These are phyloP conservation scores for Suillus ampliporus DNA, from an alignment of 768 basidiomycete species.

Conservation along the genomic window DNA sequence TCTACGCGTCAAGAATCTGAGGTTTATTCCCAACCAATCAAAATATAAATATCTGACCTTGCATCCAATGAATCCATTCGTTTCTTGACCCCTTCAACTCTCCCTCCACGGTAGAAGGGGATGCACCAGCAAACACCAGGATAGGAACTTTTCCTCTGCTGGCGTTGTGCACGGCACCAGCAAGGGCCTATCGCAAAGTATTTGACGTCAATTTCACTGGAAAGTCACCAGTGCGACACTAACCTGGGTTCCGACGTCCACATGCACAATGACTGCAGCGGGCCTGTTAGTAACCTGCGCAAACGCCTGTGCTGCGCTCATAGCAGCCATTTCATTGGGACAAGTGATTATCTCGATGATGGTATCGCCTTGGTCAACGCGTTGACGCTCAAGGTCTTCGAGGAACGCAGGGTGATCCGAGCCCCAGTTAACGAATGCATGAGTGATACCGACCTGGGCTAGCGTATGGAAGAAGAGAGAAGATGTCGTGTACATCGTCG, in stretches of 20 bases:
- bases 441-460: conserved; percentile 61
- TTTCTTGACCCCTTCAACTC: conserved; percentile 69
- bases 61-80: conserved; percentile 77
- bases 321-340: conserved; percentile 79
- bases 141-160: conserved; percentile 65
- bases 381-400: conserved; percentile 69
- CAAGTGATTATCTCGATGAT: conserved; percentile 63
- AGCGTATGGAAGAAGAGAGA: conserved; percentile 65
- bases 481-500: conserved; percentile 59
- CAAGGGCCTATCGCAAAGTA: conserved; percentile 52
- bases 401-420: conserved; percentile 76
- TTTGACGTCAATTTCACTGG: background rate
- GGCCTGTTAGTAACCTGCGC: conserved; percentile 68
- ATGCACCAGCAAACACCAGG: conserved; percentile 76
- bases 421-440: conserved; percentile 79
- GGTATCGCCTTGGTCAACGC: conserved; percentile 42
- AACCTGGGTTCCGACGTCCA: conserved; percentile 73
- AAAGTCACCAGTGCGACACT: conserved; percentile 13
- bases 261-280: conserved; percentile 76
- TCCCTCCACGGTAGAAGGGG: conserved; percentile 59
- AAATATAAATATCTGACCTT: conserved; percentile 48
- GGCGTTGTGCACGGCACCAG: conserved; percentile 75
- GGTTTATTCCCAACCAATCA: background rate
- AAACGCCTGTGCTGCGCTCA: conserved; percentile 75
- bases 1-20: conserved; percentile 44